Percentiles rank a stretch among this genome's conserved stretches.
These are phyloP conservation scores for Jackrogersella minutella DNA, from an alignment of 495 filamentous ascomycete species.

Conservation along the genomic window DNA sequence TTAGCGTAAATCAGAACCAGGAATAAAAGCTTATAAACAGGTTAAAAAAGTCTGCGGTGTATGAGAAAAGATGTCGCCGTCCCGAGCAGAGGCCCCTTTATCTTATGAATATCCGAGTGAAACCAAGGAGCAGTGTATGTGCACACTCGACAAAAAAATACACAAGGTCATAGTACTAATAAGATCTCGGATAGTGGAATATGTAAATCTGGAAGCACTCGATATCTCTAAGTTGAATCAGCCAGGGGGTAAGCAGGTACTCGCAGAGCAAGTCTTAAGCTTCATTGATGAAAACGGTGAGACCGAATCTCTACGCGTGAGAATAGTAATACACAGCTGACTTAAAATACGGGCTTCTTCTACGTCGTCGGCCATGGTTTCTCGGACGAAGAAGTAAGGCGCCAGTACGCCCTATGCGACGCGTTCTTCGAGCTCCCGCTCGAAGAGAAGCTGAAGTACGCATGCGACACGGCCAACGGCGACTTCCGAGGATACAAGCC, in stretches of 20 bases:
- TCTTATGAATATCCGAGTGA: conserved; percentile 30
- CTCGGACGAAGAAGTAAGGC: conserved; percentile 62
- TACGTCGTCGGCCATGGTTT: conserved; percentile 65
- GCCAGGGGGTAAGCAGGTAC: conserved; percentile 59
- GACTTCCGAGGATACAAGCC: conserved; percentile 57
- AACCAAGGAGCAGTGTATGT: conserved; percentile 28
- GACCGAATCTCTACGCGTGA: not conserved
- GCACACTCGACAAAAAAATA: not conserved
- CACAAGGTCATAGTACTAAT: not conserved
- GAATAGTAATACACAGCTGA: not conserved
- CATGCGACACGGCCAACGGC: conserved; percentile 55
- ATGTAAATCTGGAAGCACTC: conserved; percentile 55
- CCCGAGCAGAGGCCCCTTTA: not conserved
- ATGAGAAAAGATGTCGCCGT: conserved; percentile 14
- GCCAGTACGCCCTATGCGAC: conserved; percentile 64
- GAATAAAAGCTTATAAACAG: not conserved
- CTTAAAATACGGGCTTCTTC: conserved; percentile 55
- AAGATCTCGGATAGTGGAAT: conserved; percentile 35
- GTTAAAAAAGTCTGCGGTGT: not conserved
- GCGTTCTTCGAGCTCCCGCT: conserved; percentile 62
- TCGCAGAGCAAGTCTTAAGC: conserved; percentile 59
- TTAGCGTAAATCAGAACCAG: not conserved
- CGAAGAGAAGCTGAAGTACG: conserved; percentile 64
- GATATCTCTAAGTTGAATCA: conserved; percentile 60
- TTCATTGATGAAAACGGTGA: conserved; percentile 47